Evolutionary conservation across 345 rosid genomes (phyloP).

Genomic region (Lepidium aucheri): DNA sequence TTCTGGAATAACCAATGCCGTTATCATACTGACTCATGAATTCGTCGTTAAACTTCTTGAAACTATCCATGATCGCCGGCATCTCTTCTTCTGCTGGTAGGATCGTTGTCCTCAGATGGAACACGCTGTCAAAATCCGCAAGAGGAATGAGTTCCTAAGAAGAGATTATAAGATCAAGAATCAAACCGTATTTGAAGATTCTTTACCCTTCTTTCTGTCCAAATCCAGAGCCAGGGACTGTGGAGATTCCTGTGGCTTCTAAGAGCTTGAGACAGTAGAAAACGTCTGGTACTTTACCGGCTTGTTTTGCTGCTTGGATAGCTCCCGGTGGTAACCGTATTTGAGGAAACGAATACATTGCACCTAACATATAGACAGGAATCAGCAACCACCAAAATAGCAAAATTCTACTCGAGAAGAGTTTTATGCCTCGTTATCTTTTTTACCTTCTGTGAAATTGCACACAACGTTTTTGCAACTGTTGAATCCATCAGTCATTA

Average conservation of each 20-base stretch:
- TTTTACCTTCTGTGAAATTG: slow-evolving; percentile 89
- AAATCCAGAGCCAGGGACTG: slow-evolving; percentile 98
- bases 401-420: not conserved
- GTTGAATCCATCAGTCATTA: slow-evolving; percentile 99
- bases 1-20: slow-evolving; percentile 61
- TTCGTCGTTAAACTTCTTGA: slow-evolving; percentile 95
- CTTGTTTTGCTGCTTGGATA: slow-evolving; percentile 69
- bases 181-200: not conserved
- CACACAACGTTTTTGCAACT: slow-evolving; percentile 94
- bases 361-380: slow-evolving; percentile 42
- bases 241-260: slow-evolving; percentile 98
- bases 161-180: not conserved
- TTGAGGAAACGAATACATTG: slow-evolving; percentile 99
- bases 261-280: slow-evolving; percentile 93
- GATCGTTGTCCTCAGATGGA: slow-evolving; percentile 93
- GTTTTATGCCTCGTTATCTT: not conserved
- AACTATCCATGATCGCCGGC: slow-evolving; percentile 87
- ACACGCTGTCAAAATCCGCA: slow-evolving; percentile 44
- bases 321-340: slow-evolving; percentile 75
- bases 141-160: not conserved
- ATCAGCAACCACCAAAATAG: not conserved
- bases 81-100: slow-evolving; percentile 93
- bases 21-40: slow-evolving; percentile 91
- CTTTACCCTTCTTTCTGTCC: slow-evolving; percentile 96
- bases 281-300: slow-evolving; percentile 88